Evolutionary conservation across 2,329 filamentous ascomycete genomes (phyloP), one percentile per base, ranked within the genome.

Genomic region (Nigrospora osmanthi): DNA sequence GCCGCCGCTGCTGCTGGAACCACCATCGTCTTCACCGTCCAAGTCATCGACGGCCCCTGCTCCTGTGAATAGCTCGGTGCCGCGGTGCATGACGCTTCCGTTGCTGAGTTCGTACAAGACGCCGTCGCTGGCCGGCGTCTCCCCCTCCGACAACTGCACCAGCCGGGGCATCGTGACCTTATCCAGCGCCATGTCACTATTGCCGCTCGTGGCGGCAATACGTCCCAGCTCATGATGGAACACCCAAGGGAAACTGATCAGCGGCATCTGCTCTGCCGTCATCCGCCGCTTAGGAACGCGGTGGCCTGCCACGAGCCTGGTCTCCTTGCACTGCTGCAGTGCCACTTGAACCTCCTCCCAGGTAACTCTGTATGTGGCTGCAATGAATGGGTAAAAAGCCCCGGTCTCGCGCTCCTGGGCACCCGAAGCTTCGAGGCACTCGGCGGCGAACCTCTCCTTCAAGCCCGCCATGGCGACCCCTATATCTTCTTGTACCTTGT

Each of bases 241-340:
- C 2, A 97, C 70, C 93, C 93, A 98, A 0, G 93, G 91, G 55
- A 96, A 97, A 47, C 85, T 93, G 54, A 96, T 93, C 10, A 97
- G 69, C 0, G 93, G 91, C 73, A 89, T 84, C 2, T 69, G 66
- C 10, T 69, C 69, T 2, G 70, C 56, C 11, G 63, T 66, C 57
- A 66, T 65, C 16, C 58, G 60, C 17, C 64, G 59, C 12, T 58
- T 50, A 6, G 63, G 64, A 7, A 68, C 55, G n/a, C 57, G 54
- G 30, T 58, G 51, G 14, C 61, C 70, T 7, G 63, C 63, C 3
- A 62, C 55, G 49, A 63, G 65, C 1, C 54, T 65, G 11, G 52
- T 46, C 19, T 47, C 51, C 40, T 48, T 49, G 37, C 47, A 58
- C 53, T 81, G 75, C 16, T 69, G 62, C 5, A 84, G 62, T 0